Base-by-base conservation (phyloP, 768 basidiomycete genomes). In the Pleurotus djamor region DNA sequence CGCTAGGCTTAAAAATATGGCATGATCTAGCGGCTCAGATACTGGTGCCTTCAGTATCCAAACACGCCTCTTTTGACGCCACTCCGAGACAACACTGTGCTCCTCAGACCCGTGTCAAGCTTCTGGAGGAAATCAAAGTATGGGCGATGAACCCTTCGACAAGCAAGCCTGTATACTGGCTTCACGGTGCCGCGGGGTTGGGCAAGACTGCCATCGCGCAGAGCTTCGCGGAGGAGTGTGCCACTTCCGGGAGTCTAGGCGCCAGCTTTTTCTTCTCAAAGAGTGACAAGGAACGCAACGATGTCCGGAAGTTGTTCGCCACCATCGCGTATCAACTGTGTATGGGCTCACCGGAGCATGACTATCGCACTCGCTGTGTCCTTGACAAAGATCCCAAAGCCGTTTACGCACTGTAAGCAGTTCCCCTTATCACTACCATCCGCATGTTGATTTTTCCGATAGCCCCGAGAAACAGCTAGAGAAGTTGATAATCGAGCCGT, bases 131-230 rank as follows among this genome's bases (percentile, higher is more conserved):
- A 16, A 36, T 61, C 6, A 37, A 35, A 4, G 16, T 9, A 34
- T 61, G 60, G 60, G 9, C 36, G 4, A 34, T 17, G 17, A 41
- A 14, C 7, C 37, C 37, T 7, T 28, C 17, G 4, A 41, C 41
- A 8, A 9, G 37, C 32, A 41, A 44, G 16, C 32, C 41, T 4
- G 48, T 75, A 6, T 72, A 68, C 37, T 75, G 74, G 74, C 55
- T 75, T 33, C 64, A 71, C 35, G 73, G 74, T 6, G 67, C 72
- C 37, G 72, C 74, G 0, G 74, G 74, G 14, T 34, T 52, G 1
- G 74, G 74, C 9, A 75, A 75, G 64, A 71, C 72, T 14, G 66
- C 74, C 2, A 65, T 75, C 13, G 59, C 74, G 4, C 74, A 72
- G 0, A 71, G 71, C 1, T 57, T 74, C 3, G 48, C 70, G 64